phyloP scores from a whole-genome alignment of 2,329 filamentous ascomycete species.

The Cryphonectria nitschkei region DNA sequence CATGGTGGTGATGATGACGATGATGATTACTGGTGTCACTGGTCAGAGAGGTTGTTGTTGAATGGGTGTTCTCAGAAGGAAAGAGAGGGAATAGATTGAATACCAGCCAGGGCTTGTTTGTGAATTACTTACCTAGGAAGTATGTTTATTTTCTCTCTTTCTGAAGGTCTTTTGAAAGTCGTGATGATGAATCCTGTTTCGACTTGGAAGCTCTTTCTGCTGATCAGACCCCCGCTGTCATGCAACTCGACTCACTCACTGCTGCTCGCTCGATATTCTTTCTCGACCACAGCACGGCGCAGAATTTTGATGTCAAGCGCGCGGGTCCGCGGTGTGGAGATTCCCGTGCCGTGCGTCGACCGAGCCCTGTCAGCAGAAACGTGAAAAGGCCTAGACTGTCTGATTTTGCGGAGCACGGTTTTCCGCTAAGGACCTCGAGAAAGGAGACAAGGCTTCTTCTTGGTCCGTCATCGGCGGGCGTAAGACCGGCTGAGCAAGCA shows the following conservation, averaged over 20 bases:
- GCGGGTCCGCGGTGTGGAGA: neutral
- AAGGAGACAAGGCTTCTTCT: neutral
- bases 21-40: neutral
- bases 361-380: neutral
- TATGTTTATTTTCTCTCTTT: neutral
- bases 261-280: neutral
- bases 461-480: constrained; percentile 14
- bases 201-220: neutral
- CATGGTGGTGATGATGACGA: constrained; percentile 37
- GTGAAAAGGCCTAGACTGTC: neutral
- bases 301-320: constrained; percentile 12
- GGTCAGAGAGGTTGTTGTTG: neutral
- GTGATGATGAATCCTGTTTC: constrained; percentile 12
- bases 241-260: neutral
- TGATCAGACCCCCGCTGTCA: neutral
- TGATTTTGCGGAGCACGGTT: constrained; percentile 4
- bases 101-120: neutral
- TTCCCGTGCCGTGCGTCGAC: neutral
- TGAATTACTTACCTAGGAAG: neutral
- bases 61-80: neutral
- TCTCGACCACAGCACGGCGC: neutral
- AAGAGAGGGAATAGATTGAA: too few relatives aligned
- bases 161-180: neutral
- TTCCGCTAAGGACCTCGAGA: neutral
- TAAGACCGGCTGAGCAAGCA: neutral